phyloP scores from a whole-genome alignment of 306 rosid genomes.

The Castanea mollissima region DNA sequence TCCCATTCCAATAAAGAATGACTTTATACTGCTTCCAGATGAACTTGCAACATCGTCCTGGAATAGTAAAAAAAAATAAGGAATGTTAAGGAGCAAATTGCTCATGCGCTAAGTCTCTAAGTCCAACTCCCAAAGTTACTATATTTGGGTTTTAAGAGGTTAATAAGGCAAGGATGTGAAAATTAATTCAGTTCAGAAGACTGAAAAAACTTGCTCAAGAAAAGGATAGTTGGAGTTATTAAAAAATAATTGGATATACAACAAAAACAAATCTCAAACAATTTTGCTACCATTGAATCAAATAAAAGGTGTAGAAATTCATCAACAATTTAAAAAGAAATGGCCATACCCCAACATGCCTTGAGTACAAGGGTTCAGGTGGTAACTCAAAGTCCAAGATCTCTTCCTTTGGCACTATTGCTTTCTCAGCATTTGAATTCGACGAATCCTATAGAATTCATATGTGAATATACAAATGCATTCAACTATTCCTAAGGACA shows the following conservation, averaged over 20 bases:
- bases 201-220: background rate
- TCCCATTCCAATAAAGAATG: slow-evolving; percentile 85
- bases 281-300: background rate
- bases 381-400: slow-evolving; percentile 51
- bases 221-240: background rate
- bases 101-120: background rate
- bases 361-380: slow-evolving; percentile 35
- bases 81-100: background rate
- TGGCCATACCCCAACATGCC: slow-evolving; percentile 50
- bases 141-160: background rate
- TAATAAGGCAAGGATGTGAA: background rate
- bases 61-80: slow-evolving; percentile 4
- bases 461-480: slow-evolving; percentile 2
- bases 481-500: background rate
- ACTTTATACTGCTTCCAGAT: slow-evolving; percentile 58
- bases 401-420: slow-evolving; percentile 61
- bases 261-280: background rate
- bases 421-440: slow-evolving; percentile 35
- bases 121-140: too few species aligned
- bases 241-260: background rate
- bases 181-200: background rate
- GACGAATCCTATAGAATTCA: slow-evolving; percentile 33
- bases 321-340: background rate
- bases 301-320: background rate
- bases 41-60: slow-evolving; percentile 76